Evolutionary conservation across 2,329 filamentous ascomycete species (phyloP), one percentile per base, ranked within the genome.

Genomic region (Elsinoe arachidis): DNA sequence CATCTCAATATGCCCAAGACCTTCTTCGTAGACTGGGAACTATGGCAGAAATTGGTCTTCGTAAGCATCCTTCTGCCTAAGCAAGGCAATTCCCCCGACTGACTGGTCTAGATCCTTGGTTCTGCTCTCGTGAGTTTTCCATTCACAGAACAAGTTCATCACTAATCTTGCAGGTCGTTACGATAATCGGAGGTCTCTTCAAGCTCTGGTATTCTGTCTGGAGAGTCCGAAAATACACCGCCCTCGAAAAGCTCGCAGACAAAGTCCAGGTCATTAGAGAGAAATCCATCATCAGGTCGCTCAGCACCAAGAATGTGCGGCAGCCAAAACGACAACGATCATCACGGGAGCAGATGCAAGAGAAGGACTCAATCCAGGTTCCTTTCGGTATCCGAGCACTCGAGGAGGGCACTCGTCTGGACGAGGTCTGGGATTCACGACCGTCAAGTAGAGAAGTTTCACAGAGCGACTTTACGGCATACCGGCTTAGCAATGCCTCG

Each of bases 41-140:
- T 93, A 65, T 96, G 90, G 90, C 83, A 93, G 77, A 84, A 95
- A 75, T 85, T 96, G 84, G 88, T 85, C 55, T 89, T 95, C 75
- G 90, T 95, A 76, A 78, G 87, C 78, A 17, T 1, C 19, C 30
- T 52, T 3, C 17, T 14, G 53, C 23, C 52, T 21, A 39, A 15
- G 21, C 46, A 23, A 11, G 12, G 34, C 21, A 49, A 37, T 55
- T 15, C 26, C 30, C 30, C 49, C 38, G 61, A 17, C 61, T 58
- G 59, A 34, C 59, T 60, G 14, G 55, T 55, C 55, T 62, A 95
- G 89, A 80, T 90, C 30, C 79, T 95, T 51, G 88, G 78, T 37
- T 81, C 81, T 63, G 81, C 80, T 59, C 90, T 95, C 62, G 79
- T 81, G 74, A 60, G 69, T 51, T 9, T 30, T 10, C 11, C n/a